phyloP scores from a whole-genome alignment of 441 rosid species.

The Francoa sonchifolia region DNA sequence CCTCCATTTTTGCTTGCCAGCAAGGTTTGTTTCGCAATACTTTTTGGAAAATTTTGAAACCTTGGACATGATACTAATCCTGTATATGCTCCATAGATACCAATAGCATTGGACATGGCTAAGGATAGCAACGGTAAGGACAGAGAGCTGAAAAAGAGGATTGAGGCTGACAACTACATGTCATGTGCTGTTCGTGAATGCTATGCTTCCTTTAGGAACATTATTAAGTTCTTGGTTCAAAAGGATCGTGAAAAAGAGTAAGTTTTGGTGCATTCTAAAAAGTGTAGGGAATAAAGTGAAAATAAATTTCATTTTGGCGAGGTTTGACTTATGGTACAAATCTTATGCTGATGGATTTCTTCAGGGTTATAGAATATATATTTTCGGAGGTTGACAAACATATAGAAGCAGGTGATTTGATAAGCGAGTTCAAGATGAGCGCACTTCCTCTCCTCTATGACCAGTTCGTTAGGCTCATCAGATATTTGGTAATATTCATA shows the following conservation, averaged over 20 bases:
- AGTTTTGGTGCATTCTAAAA: constrained; percentile 19
- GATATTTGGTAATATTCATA: constrained; percentile 51
- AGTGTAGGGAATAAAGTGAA: constrained; percentile 1
- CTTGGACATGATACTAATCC: too few relatives aligned
- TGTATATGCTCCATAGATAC: constrained; percentile 44
- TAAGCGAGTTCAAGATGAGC: constrained; percentile 65
- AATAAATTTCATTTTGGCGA: background rate
- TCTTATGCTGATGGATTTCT: constrained; percentile 12
- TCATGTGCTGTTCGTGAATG: constrained; percentile 90
- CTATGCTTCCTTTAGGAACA: constrained; percentile 83
- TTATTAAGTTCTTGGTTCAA: constrained; percentile 68
- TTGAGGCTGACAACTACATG: constrained; percentile 66
- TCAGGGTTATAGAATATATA: constrained; percentile 65
- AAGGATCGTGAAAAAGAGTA: constrained; percentile 57
- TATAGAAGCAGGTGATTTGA: constrained; percentile 28
- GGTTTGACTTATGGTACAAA: constrained; percentile 7
- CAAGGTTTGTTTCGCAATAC: constrained; percentile 49
- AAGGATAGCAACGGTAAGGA: constrained; percentile 93
- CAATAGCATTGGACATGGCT: constrained; percentile 99
- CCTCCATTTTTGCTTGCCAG: constrained; percentile 99
- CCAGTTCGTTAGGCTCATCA: constrained; percentile 78
- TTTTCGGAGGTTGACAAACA: constrained; percentile 57
- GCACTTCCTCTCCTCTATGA: constrained; percentile 83
- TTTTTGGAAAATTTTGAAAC: background rate
- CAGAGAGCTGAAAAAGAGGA: constrained; percentile 82